These are phyloP conservation scores for Coemansia javaensis DNA, from an alignment of 192 early-diverging fungal genomes.

Conservation along the genomic window DNA sequence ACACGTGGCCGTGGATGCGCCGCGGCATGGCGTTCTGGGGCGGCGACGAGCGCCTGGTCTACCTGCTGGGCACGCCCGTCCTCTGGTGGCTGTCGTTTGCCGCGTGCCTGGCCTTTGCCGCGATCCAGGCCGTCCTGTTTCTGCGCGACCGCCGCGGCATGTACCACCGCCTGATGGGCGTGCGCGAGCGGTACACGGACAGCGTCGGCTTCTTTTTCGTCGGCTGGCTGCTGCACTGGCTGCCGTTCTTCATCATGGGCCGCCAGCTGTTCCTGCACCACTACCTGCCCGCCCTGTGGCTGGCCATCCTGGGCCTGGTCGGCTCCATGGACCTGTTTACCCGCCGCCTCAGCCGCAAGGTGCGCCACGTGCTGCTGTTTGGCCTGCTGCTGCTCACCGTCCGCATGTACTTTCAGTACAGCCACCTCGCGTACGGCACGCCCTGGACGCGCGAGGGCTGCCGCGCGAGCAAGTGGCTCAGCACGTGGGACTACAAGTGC, in stretches of 20 bases:
- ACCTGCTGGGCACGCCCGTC: conserved; percentile 88
- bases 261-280: conserved; percentile 92
- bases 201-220: conserved; percentile 63
- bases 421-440: conserved; percentile 81
- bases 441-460: conserved; percentile 72
- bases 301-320: conserved; percentile 70
- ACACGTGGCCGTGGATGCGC: conserved; percentile 77
- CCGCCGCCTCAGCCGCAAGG: conserved; percentile 52
- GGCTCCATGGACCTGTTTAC: conserved; percentile 71
- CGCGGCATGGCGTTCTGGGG: conserved; percentile 89
- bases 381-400: conserved; percentile 53
- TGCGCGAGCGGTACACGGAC: conserved; percentile 52
- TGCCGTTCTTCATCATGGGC: conserved; percentile 86
- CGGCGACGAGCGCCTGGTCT: conserved; percentile 65
- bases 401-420: conserved; percentile 65
- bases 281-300: conserved; percentile 91
- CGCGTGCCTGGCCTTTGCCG: conserved; percentile 57
- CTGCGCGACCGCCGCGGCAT: conserved; percentile 57
- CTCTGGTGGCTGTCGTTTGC: conserved; percentile 72
- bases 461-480: conserved; percentile 70
- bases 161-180: conserved; percentile 22
- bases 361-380: conserved; percentile 52
- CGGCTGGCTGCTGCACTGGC: conserved; percentile 80
- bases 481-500: conserved; percentile 82
- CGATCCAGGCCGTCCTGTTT: conserved; percentile 52